phyloP scores from a whole-genome alignment of 306 rosid species.

The Lathyrus oleraceus region DNA sequence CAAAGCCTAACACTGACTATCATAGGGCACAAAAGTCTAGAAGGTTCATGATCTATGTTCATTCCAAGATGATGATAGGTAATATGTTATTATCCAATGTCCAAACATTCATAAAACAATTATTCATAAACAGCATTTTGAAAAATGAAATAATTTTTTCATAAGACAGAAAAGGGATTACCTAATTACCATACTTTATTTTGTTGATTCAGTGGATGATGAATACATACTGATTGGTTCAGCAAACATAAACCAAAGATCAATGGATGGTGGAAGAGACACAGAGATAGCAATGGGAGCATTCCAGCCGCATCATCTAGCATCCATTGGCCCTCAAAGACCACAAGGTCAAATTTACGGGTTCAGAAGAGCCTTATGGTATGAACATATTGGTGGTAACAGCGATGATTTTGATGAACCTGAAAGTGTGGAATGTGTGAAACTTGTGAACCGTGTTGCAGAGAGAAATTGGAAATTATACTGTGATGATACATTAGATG shows the following conservation, averaged over 20 bases:
- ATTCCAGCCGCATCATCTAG: slow-evolving; percentile 60
- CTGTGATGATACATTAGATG: slow-evolving; percentile 21
- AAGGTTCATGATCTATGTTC: slow-evolving; percentile 93
- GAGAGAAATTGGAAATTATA: slow-evolving; percentile 34
- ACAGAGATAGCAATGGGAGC: slow-evolving; percentile 91
- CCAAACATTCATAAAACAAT: not conserved
- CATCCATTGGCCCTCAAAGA: slow-evolving; percentile 9
- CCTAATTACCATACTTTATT: not conserved
- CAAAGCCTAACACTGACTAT: slow-evolving; percentile 57
- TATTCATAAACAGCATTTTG: too few species aligned
- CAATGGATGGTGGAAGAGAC: slow-evolving; percentile 92
- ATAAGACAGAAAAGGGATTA: too few species aligned
- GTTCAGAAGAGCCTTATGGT: slow-evolving; percentile 66
- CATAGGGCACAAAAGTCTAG: slow-evolving; percentile 54
- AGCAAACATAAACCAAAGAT: slow-evolving; percentile 82
- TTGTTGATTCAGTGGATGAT: slow-evolving; percentile 60
- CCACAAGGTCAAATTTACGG: slow-evolving; percentile 57
- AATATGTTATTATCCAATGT: not conserved
- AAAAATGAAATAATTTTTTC: too few species aligned
- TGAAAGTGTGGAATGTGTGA: slow-evolving; percentile 31
- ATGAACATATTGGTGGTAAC: slow-evolving; percentile 51
- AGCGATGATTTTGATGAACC: slow-evolving; percentile 17
- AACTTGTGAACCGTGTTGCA: slow-evolving; percentile 17
- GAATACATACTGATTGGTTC: slow-evolving; percentile 88
- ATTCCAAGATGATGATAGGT: slow-evolving; percentile 95